A percentile compares a stretch with the other conserved stretches of the same genome.
These are phyloP conservation scores for Cercospora janseana DNA, from an alignment of 2,329 filamentous ascomycete genomes.

Conservation along the genomic window DNA sequence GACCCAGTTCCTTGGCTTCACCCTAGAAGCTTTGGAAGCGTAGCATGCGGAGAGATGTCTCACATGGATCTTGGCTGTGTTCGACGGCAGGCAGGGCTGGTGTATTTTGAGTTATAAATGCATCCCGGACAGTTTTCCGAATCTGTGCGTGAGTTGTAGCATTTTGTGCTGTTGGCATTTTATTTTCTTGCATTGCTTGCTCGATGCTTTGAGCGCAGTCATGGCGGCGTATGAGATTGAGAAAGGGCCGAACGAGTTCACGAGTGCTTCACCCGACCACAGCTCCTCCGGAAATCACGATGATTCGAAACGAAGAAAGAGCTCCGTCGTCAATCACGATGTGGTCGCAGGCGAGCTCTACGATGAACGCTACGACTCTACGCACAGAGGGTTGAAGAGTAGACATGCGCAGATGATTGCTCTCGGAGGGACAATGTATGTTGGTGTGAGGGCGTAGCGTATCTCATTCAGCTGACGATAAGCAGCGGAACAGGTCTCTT, in stretches of 20 bases:
- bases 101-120: too few species aligned
- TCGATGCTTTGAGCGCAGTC: neutral
- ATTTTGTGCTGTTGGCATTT: too few species aligned
- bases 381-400: conserved; percentile 43
- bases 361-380: conserved; percentile 38
- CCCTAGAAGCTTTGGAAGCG: neutral
- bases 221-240: conserved; percentile 16
- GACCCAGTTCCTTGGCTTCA: conserved; percentile 2
- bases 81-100: neutral
- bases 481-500: conserved; percentile 38
- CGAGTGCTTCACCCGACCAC: conserved; percentile 3
- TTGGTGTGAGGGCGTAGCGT: neutral
- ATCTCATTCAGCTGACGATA: conserved; percentile 16
- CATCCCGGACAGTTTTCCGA: too few species aligned
- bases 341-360: conserved; percentile 28
- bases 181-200: neutral
- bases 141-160: too few species aligned
- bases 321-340: conserved; percentile 24
- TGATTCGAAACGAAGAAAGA: conserved; percentile 16
- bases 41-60: neutral
- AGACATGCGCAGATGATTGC: conserved; percentile 40
- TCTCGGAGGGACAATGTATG: conserved; percentile 35
- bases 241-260: conserved; percentile 10
- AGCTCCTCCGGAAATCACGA: conserved; percentile 13
- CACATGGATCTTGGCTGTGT: neutral